A percentile compares a stretch with the other conserved stretches of the same genome.
phyloP scores from a whole-genome alignment of 2,329 filamentous ascomycete species.

The Leptographium galeiforme region DNA sequence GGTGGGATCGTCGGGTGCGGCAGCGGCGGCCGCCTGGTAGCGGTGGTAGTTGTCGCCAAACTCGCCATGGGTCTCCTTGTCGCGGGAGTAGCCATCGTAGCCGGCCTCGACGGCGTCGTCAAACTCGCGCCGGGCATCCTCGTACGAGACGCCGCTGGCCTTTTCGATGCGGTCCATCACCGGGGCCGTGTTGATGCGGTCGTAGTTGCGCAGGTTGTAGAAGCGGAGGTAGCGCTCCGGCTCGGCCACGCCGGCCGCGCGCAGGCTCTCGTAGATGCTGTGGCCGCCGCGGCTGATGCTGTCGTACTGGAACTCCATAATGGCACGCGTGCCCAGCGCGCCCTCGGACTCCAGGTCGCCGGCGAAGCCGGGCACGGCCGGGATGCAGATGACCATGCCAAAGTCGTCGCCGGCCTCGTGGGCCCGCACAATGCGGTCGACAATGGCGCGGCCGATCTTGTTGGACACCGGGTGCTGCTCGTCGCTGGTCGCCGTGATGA shows the following conservation, averaged over 20 bases:
- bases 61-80: slow-evolving; percentile 13
- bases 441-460: slow-evolving; percentile 65
- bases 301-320: slow-evolving; percentile 80
- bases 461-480: slow-evolving; percentile 62
- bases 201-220: slow-evolving; percentile 75
- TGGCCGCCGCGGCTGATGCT: slow-evolving; percentile 65
- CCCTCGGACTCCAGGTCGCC: slow-evolving; percentile 63
- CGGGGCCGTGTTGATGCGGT: slow-evolving; percentile 61
- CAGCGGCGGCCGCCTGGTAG: slow-evolving; percentile 58
- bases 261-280: slow-evolving; percentile 62
- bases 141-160: slow-evolving; percentile 52
- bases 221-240: slow-evolving; percentile 65
- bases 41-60: slow-evolving; percentile 42
- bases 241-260: slow-evolving; percentile 49
- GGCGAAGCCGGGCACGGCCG: slow-evolving; percentile 69
- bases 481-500: slow-evolving; percentile 67
- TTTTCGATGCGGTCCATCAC: slow-evolving; percentile 48
- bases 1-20: slow-evolving; percentile 24
- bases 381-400: slow-evolving; percentile 66
- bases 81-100: slow-evolving; percentile 22
- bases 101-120: slow-evolving; percentile 42
- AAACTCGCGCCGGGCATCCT: slow-evolving; percentile 48
- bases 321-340: slow-evolving; percentile 64
- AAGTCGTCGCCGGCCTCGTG: slow-evolving; percentile 52
- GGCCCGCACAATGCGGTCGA: slow-evolving; percentile 62